Base-by-base conservation (phyloP, 139 green algal species). In the Chlamydomonas schloesseri region DNA sequence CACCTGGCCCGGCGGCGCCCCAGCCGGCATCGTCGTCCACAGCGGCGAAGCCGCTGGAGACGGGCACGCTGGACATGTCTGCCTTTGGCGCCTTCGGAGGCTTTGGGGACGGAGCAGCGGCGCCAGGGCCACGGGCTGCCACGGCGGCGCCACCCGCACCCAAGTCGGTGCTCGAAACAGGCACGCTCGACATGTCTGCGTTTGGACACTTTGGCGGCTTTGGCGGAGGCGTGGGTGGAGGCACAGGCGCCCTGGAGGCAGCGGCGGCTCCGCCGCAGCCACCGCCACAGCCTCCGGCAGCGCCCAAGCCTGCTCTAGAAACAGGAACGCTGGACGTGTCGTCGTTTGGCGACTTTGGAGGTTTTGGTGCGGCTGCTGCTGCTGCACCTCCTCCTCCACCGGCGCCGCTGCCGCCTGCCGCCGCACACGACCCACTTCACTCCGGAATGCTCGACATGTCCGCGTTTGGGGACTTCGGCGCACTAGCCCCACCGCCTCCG, bases 291-390 rank as follows among this genome's bases (percentile, higher is more conserved):
- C 34, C 33, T 6, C 42, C 57, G 26, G 55, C 53, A 20, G 9
- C 84, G 47, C 64, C 67, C 13, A 37, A 73, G 6, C 83, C 64
- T 50, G 81, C 81, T 0, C 60, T 93, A 17, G 85, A 91, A 5
- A 85, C 69, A 29, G 90, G 89, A n/a, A 91, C 87, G 73, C 70
- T 95, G 62, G 93, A 94, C 75, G 88, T 93, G 87, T 88, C 80
- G 0, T 62, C 87, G 21, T 91, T 89, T 87, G 88, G 80, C 34
- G 72, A 15, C 20, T 76, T 76, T 37, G 70, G 70, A 33, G 70
- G 70, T 13, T 33, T 24, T 29, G 67, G 31, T 28, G 53, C 81
- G 26, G 47, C 47, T 28, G 28, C 68, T 62, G 26, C 80, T 17
- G 50, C 9, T 23, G 67, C 13, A 1, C 33, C 67, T 1, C 13